Percentiles rank a stretch among this genome's conserved stretches.
These are phyloP conservation scores for Caulochytrium protostelioides DNA, from an alignment of 371 early-diverging fungal species.

Conservation along the genomic window DNA sequence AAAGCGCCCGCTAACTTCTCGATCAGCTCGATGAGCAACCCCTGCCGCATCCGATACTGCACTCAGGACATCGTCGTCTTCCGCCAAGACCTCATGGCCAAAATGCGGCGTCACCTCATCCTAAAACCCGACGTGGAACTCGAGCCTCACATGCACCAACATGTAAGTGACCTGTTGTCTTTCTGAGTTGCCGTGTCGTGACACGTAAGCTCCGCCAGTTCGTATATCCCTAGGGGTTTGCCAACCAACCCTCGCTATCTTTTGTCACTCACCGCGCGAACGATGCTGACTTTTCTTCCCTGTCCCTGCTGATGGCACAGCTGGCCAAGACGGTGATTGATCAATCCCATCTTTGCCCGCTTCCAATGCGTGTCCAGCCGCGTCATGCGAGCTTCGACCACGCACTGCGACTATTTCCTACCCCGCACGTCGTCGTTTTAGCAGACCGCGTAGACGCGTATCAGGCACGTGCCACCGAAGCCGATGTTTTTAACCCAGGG, in stretches of 20 bases:
- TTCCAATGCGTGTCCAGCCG: conserved; percentile 50
- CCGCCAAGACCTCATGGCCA: conserved; percentile 54
- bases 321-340: conserved; percentile 62
- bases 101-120: conserved; percentile 51
- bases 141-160: conserved; percentile 26
- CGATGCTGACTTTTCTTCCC: conserved; percentile 1
- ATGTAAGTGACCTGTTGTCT: conserved; percentile 19
- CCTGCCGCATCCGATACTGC: conserved; percentile 62
- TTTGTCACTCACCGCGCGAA: no score
- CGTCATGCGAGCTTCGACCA: conserved; percentile 60
- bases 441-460: conserved; percentile 57
- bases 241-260: no score
- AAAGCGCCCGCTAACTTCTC: conserved; percentile 30
- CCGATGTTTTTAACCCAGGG: conserved; percentile 71
- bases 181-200: no score
- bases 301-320: conserved; percentile 10
- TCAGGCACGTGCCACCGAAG: conserved; percentile 42
- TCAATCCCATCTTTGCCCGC: conserved; percentile 61
- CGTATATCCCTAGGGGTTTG: no score
- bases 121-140: conserved; percentile 29
- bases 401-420: conserved; percentile 59
- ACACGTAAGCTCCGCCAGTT: no score
- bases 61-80: conserved; percentile 68
- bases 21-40: conserved; percentile 55
- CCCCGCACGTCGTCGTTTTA: conserved; percentile 51